phyloP scores from a whole-genome alignment of 2,329 filamentous ascomycete species.

The Verruconis gallopava region DNA sequence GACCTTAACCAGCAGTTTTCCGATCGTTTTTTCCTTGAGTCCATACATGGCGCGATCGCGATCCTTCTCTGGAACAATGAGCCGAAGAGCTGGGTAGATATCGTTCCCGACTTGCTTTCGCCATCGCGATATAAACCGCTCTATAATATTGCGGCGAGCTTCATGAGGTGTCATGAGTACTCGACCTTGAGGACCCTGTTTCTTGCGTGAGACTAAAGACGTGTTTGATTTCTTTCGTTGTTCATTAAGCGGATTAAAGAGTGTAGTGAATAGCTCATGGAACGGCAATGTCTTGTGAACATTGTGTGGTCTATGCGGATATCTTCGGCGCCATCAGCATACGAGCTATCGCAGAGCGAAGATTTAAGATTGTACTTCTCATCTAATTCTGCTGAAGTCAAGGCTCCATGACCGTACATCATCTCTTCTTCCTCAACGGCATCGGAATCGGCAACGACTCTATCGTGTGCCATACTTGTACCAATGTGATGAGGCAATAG shows the following conservation, averaged over 20 bases:
- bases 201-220: slow-evolving; percentile 40
- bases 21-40: slow-evolving; percentile 83
- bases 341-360: too few species aligned
- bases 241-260: slow-evolving; percentile 73
- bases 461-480: slow-evolving; percentile 18
- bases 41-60: slow-evolving; percentile 86
- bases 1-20: slow-evolving; percentile 78
- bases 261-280: slow-evolving; percentile 57
- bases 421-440: slow-evolving; percentile 34
- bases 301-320: slow-evolving; percentile 72
- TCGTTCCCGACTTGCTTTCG: slow-evolving; percentile 78
- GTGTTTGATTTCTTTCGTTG: slow-evolving; percentile 61
- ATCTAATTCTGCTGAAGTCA: slow-evolving; percentile 35
- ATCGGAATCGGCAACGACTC: slow-evolving; percentile 28
- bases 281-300: slow-evolving; percentile 69
- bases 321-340: slow-evolving; percentile 36
- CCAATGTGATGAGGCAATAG: not conserved
- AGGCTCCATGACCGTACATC: slow-evolving; percentile 34
- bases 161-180: slow-evolving; percentile 58
- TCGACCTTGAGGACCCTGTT: slow-evolving; percentile 46
- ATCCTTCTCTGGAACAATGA: slow-evolving; percentile 89
- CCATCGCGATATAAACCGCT: slow-evolving; percentile 78
- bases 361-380: slow-evolving; percentile 38
- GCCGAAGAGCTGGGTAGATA: slow-evolving; percentile 81
- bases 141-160: slow-evolving; percentile 65